phyloP scores from a whole-genome alignment of 176 grass and related monocot species.

The Oryza punctata region DNA sequence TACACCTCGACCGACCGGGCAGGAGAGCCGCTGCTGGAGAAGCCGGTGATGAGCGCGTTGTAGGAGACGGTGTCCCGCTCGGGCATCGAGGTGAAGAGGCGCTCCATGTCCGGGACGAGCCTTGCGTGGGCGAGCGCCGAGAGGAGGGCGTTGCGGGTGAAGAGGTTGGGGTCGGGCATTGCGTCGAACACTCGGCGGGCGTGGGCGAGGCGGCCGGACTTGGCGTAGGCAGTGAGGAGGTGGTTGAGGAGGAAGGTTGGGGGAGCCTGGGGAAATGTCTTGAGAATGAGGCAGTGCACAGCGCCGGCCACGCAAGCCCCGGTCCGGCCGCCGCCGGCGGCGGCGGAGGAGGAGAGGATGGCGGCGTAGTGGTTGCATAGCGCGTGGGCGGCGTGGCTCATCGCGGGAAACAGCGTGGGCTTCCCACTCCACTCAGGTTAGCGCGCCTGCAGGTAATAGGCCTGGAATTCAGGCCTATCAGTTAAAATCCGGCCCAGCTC shows the following conservation, averaged over 20 bases:
- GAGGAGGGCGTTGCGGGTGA: conserved; percentile 61
- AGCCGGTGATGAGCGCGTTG: conserved; percentile 57
- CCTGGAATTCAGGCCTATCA: too few relatives aligned
- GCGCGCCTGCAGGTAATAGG: too few relatives aligned
- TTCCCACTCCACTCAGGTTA: too few relatives aligned
- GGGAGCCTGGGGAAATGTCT: neutral
- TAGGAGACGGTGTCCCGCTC: conserved; percentile 50
- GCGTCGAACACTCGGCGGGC: conserved; percentile 60
- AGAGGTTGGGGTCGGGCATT: conserved; percentile 48
- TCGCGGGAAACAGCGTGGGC: neutral
- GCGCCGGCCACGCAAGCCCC: neutral
- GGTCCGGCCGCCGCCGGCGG: neutral
- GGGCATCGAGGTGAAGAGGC: conserved; percentile 44
- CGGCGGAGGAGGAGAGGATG: conserved; percentile 37
- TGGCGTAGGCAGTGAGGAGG: conserved; percentile 46
- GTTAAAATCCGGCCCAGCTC: too few relatives aligned
- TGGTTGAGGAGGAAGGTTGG: conserved; percentile 57
- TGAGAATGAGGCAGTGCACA: conserved; percentile 48
- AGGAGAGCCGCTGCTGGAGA: conserved; percentile 18
- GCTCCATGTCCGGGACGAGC: conserved; percentile 27
- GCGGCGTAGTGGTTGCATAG: conserved; percentile 46
- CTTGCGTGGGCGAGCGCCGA: conserved; percentile 44
- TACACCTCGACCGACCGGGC: conserved; percentile 22
- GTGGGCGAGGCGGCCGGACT: conserved; percentile 22
- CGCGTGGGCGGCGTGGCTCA: conserved; percentile 7